phyloP scores from a whole-genome alignment of 495 filamentous ascomycete species.

The Aspergillus cavernicola region DNA sequence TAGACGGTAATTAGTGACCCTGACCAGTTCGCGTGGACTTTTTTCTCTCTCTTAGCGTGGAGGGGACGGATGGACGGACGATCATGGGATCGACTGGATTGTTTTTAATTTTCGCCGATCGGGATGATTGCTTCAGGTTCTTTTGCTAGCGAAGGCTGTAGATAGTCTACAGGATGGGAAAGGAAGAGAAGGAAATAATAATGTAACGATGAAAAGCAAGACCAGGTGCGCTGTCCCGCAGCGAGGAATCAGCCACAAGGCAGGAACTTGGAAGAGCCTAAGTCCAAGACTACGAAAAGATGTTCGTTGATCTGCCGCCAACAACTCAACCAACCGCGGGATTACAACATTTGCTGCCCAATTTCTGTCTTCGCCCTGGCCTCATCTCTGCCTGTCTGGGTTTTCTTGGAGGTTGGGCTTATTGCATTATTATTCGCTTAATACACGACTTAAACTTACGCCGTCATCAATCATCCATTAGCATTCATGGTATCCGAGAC shows the following conservation, averaged over 20 bases:
- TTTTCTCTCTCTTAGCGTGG: constrained; percentile 8
- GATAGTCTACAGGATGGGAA: neutral
- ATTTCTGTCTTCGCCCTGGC: constrained; percentile 12
- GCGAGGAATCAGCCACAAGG: constrained; percentile 4
- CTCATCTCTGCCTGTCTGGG: constrained; percentile 8
- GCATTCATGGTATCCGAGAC: neutral
- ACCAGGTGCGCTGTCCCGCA: constrained; percentile 4
- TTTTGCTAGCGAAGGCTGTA: too few species aligned
- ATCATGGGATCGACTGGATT: neutral
- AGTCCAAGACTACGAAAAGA: neutral
- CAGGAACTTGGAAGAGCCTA: neutral
- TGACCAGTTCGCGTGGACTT: constrained; percentile 12
- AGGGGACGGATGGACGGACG: neutral
- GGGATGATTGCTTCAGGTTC: neutral
- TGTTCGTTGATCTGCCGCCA: constrained; percentile 9
- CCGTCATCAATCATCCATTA: neutral
- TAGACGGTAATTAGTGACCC: neutral
- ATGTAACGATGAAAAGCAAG: neutral
- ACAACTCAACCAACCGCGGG: constrained; percentile 10
- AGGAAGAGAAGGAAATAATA: neutral
- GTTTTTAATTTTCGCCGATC: neutral
- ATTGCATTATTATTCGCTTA: too few species aligned
- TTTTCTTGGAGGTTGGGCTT: too few species aligned
- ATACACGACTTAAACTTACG: too few species aligned
- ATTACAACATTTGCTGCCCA: constrained; percentile 19